Evolutionary conservation across 805 yeast genomes (phyloP), one percentile per base, ranked within the genome.

Genomic region (Yamadazyma scolyti): DNA sequence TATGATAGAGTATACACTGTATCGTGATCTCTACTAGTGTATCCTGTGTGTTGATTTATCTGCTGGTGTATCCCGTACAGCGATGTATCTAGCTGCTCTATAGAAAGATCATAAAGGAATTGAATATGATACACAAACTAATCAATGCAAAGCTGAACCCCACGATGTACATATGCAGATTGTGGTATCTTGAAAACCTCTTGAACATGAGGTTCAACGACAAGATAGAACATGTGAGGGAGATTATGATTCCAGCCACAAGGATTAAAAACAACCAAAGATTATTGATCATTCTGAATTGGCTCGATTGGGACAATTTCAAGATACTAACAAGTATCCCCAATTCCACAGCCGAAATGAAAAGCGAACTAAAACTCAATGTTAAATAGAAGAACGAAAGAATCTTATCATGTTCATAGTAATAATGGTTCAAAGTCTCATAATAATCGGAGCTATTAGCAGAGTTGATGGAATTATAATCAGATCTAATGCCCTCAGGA

Each of bases 341-440:
- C 16, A 62, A 43, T 33, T 60, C 65, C 12, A 65, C 52, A 6
- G 68, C 66, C 5, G 65, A 52, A 15, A 64, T 52, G 40, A 65
- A 62, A n/a, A 56, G 45, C 25, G 60, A 47, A 33, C 53, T 52
- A 26, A 61, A 56, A 16, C 60, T 46, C 38, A 63, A 57, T 2
- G 27, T 26, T 9, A 41, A 35, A 46, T 61, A 61, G 21, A 62
- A 47, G 33, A 52, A 54, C 7, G 70, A 48, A 12, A 65, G 42
- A 2, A 59, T 53, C 31, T 51, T 47, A 44, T 65, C 70, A 40
- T 61, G 61, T 36, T 63, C 64, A 6, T 37, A 29, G 36, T 55
- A 54, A 35, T 60, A 55, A 25, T 51, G 44, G 31, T 44, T 50
- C 32, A 54, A 44, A 30, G 44, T 47, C 34, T 46, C 41, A 28